These are phyloP conservation scores for Eremothecium coryli DNA, from an alignment of 1,139 yeast species.

Conservation along the genomic window DNA sequence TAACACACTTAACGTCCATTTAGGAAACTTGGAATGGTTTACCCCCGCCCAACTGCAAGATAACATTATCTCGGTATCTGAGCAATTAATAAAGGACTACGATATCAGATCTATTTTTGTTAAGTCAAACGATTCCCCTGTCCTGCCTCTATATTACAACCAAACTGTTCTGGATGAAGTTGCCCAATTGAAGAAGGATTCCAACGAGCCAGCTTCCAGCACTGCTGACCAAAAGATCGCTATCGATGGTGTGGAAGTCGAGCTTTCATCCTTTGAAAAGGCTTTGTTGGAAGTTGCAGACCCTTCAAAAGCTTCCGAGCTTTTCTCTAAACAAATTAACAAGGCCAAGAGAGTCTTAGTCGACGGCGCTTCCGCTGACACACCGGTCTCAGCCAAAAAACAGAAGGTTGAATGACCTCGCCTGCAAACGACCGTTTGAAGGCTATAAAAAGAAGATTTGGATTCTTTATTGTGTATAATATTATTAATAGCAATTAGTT, in stretches of 20 bases:
- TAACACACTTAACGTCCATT: constrained; percentile 51
- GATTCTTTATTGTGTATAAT: too few relatives aligned
- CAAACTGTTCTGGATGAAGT: constrained; percentile 45
- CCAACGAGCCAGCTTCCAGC: constrained; percentile 25
- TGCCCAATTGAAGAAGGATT: constrained; percentile 25
- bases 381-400: too few relatives aligned
- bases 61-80: constrained; percentile 51
- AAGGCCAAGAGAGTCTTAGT: constrained; percentile 25
- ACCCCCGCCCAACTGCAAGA: constrained; percentile 36
- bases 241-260: constrained; percentile 34
- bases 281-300: constrained; percentile 76
- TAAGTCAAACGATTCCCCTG: constrained; percentile 66
- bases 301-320: constrained; percentile 42
- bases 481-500: too few relatives aligned
- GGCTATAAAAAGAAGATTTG: too few relatives aligned
- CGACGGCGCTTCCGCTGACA: constrained; percentile 3
- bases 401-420: too few relatives aligned
- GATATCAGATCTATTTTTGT: constrained; percentile 55
- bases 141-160: constrained; percentile 71
- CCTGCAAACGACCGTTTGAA: too few relatives aligned
- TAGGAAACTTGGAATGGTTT: constrained; percentile 49
- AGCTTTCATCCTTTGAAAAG: constrained; percentile 56
- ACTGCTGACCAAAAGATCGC: constrained; percentile 29
- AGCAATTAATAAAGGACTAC: constrained; percentile 39
- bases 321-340: constrained; percentile 33